Base-by-base conservation (phyloP, 1,284 basidiomycete species). In the Exobasidium cylindrosporum region DNA sequence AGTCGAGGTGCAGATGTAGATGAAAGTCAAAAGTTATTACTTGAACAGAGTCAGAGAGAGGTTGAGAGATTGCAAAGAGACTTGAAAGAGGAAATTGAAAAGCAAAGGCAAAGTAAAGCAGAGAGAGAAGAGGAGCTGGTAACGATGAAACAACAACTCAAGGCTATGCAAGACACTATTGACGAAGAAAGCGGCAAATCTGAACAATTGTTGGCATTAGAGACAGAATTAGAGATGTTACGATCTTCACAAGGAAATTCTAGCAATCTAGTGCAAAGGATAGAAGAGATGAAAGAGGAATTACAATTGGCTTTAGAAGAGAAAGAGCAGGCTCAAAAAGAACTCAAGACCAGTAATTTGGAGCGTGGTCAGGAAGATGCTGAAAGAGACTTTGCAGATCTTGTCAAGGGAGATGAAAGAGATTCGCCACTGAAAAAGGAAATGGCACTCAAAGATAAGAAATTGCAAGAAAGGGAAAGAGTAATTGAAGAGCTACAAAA, bases 311-410 rank as follows among this genome's bases (percentile, higher is more conserved):
- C 31, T 3, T 14, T 31, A 35, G 53, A 55, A 29, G 53, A 35
- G n/a, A 47, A 35, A 58, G 26, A 46, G 35, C 17, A 30, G 26
- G 63, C 58, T 11, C 61, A 54, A 24, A 63, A 67, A 21, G 62
- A 66, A 23, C 61, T 65, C 29, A 45, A 57, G 4, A 58, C 44
- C 14, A 4, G 63, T 40, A 52, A 67, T 35, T 35, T 40, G 13
- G 57, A 68, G 58, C 61, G 68, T 21, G 65, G 67, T 5, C 53
- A 64, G 32, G 53, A 64, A 47, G 62, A 49, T 17, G 54, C 47
- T 10, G 53, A 57, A 54, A 11, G 26, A n/a, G 62, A 64, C 17
- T 61, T 64, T 40, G 52, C 60, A 14, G 35, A 64, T 28, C 23
- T 61, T 4, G 47, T 64, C 23, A 56, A 54, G 30, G 32, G 17